A percentile compares a stretch with the other conserved stretches of the same genome.
Evolutionary conservation across 2,329 filamentous ascomycete genomes (phyloP).

Genomic region (Lecanicillium sp.): DNA sequence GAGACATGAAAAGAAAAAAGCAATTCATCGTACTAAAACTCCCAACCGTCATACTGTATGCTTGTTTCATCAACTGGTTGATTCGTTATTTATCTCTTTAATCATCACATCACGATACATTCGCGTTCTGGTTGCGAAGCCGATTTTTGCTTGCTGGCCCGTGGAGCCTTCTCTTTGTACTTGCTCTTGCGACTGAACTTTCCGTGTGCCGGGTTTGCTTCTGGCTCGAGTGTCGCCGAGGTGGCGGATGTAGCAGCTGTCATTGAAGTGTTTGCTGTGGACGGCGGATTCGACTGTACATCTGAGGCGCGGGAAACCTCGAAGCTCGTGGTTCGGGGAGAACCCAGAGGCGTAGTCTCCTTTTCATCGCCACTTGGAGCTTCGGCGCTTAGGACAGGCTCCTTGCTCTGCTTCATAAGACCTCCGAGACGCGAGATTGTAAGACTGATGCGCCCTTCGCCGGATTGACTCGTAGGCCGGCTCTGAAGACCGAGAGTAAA

Average conservation of each 20-base stretch:
- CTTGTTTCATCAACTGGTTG: too few relatives aligned
- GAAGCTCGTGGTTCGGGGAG: constrained; percentile 18
- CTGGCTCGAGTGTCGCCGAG: constrained; percentile 15
- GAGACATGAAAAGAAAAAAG: background rate
- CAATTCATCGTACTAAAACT: too few relatives aligned
- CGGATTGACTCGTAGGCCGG: constrained; percentile 52
- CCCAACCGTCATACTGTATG: too few relatives aligned
- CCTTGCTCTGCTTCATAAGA: constrained; percentile 46
- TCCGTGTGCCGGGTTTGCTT: constrained; percentile 19
- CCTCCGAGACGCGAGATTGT: constrained; percentile 51
- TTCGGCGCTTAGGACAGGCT: constrained; percentile 28
- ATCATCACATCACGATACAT: constrained; percentile 40
- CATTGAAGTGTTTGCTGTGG: background rate
- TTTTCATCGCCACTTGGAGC: background rate
- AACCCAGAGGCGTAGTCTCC: constrained; percentile 14
- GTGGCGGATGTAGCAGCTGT: background rate
- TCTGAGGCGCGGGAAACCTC: constrained; percentile 31
- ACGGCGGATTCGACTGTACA: background rate
- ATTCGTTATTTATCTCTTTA: background rate
- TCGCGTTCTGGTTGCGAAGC: constrained; percentile 39
- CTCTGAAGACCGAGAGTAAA: constrained; percentile 46
- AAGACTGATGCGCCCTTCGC: constrained; percentile 52
- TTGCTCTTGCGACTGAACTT: constrained; percentile 32
- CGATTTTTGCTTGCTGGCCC: constrained; percentile 20
- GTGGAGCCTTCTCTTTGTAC: constrained; percentile 34